Conservation (phyloP, 768 basidiomycete genomes). For the Russula emetica region DNA sequence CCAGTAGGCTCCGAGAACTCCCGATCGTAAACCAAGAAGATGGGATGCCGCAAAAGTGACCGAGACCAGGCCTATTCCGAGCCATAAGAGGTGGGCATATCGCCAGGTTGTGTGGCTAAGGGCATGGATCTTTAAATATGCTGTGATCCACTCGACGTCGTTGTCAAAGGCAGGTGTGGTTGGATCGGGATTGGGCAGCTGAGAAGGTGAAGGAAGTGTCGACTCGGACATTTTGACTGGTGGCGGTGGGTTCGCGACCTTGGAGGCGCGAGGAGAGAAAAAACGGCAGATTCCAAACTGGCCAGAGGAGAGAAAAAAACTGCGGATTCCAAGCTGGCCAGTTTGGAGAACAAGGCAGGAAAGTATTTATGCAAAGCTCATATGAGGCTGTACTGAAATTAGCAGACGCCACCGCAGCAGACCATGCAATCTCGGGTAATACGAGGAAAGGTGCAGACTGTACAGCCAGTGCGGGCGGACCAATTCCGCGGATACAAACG, state of each 20-base stretch:
- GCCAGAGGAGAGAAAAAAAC: conserved; percentile 13
- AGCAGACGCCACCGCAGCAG: conserved; percentile 9
- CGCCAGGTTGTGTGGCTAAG: conserved; percentile 49
- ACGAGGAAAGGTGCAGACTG: conserved; percentile 6
- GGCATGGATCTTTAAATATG: conserved; percentile 55
- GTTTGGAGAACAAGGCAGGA: neutral
- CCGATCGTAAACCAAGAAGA: conserved; percentile 40
- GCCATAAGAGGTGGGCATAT: conserved; percentile 58
- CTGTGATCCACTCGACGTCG: conserved; percentile 49
- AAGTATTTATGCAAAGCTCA: conserved; percentile 4
- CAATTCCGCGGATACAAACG: neutral
- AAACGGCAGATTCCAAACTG: neutral
- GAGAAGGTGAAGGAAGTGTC: conserved; percentile 6
- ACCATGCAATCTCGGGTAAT: neutral
- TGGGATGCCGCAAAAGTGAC: conserved; percentile 42
- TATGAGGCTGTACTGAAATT: conserved; percentile 3
- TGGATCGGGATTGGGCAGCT: conserved; percentile 34
- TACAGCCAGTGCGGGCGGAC: neutral
- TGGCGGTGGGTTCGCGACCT: neutral
- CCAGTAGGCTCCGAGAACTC: conserved; percentile 50
- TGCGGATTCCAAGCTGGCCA: neutral
- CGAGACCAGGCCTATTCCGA: conserved; percentile 44
- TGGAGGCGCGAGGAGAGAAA: neutral
- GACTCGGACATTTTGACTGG: conserved; percentile 1
- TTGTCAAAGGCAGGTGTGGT: conserved; percentile 44